Evolutionary conservation across 2,329 filamentous ascomycete species (phyloP).

Genomic region (Colletotrichum destructivum): DNA sequence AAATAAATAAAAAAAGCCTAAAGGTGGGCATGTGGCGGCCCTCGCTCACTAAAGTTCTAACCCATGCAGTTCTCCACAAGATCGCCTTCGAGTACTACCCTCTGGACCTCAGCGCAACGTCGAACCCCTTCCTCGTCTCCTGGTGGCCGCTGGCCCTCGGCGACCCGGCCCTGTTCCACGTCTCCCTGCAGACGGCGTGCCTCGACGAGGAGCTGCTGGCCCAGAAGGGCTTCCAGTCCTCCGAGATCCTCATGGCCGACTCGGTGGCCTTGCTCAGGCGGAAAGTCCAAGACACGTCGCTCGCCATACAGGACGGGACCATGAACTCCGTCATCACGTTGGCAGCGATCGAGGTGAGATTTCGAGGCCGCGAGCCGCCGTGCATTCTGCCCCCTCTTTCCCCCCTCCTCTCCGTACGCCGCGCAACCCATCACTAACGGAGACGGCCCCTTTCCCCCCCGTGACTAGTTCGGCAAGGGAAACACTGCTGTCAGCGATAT

Average conservation of each 20-base stretch:
- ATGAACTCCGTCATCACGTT: conserved; percentile 71
- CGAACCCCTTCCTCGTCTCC: conserved; percentile 71
- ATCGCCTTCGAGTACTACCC: conserved; percentile 75
- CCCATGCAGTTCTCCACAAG: conserved; percentile 63
- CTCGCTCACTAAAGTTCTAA: conserved; percentile 42
- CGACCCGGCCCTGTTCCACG: conserved; percentile 71
- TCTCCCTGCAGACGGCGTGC: conserved; percentile 72
- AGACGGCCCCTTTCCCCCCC: too few species aligned
- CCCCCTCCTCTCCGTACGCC: not conserved
- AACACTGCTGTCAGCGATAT: conserved; percentile 60
- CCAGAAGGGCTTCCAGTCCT: conserved; percentile 66
- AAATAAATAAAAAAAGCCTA: not conserved
- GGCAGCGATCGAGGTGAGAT: conserved; percentile 69
- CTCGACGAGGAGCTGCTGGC: conserved; percentile 68
- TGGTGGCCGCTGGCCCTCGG: conserved; percentile 73
- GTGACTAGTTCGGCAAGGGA: conserved; percentile 65
- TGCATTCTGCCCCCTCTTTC: too few species aligned
- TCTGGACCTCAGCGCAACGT: conserved; percentile 64
- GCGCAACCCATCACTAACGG: not conserved
- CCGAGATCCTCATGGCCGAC: conserved; percentile 70
- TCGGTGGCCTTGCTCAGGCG: conserved; percentile 67
- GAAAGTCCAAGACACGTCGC: conserved; percentile 61
- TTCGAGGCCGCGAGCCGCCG: not conserved
- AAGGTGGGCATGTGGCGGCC: not conserved
- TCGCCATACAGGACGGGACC: conserved; percentile 68